Percentiles rank a stretch among this genome's conserved stretches.
Evolutionary conservation across 768 basidiomycete genomes (phyloP).

Genomic region (Lenzites betulinus): DNA sequence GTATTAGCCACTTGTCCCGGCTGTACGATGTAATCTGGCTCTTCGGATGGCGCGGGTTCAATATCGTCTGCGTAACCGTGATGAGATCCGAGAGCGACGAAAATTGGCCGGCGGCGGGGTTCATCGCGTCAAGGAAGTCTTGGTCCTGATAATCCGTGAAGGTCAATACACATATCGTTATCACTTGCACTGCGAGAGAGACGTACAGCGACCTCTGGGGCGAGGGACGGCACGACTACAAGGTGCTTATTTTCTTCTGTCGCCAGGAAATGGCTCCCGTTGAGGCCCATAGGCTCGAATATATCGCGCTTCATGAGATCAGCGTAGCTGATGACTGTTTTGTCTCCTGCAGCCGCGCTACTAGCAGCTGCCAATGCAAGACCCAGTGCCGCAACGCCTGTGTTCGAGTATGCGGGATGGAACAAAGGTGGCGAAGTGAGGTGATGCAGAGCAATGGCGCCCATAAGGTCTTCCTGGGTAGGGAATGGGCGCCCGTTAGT

Average conservation of each 20-base stretch:
- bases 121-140: conserved; percentile 41
- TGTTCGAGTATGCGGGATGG: conserved; percentile 46
- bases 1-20: conserved; percentile 34
- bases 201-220: conserved; percentile 40
- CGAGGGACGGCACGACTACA: conserved; percentile 43
- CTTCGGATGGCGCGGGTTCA: conserved; percentile 41
- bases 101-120: conserved; percentile 52
- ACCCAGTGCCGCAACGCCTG: conserved; percentile 39
- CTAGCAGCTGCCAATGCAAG: conserved; percentile 39
- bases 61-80: conserved; percentile 45
- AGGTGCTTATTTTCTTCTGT: conserved; percentile 38
- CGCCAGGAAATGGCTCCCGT: conserved; percentile 46
- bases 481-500: conserved; percentile 37
- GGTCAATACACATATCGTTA: conserved; percentile 30
- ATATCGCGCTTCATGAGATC: conserved; percentile 50
- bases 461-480: conserved; percentile 34
- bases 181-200: no score
- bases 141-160: conserved; percentile 44
- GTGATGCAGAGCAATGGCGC: conserved; percentile 39
- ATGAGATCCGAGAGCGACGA: conserved; percentile 49
- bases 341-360: conserved; percentile 7
- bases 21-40: conserved; percentile 28
- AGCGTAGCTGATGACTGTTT: conserved; percentile 27
- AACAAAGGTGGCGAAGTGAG: conserved; percentile 46
- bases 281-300: conserved; percentile 47